These are phyloP conservation scores for Phytophthora aleatoria DNA, from an alignment of 352 stramenopile genomes.

Conservation along the genomic window DNA sequence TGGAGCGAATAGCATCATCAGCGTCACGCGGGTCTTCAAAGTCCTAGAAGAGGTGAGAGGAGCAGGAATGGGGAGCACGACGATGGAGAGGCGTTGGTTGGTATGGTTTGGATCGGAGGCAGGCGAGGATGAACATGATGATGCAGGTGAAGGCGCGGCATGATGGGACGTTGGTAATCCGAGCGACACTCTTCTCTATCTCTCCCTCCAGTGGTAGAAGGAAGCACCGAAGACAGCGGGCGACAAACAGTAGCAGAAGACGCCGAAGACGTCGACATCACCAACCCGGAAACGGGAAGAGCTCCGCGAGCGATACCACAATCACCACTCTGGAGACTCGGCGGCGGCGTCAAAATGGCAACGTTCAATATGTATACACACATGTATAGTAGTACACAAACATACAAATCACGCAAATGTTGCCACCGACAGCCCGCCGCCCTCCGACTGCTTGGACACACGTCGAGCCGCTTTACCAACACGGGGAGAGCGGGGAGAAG, in stretches of 20 bases:
- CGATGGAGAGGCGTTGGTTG: constrained; percentile 57
- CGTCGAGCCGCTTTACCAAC: constrained; percentile 2
- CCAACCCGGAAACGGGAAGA: constrained; percentile 2
- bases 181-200: constrained; percentile 18
- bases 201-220: constrained; percentile 25
- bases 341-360: constrained; percentile 8
- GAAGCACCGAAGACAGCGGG: constrained; percentile 9
- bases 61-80: constrained; percentile 54
- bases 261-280: constrained; percentile 5
- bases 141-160: constrained; percentile 18
- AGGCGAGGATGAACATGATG: constrained; percentile 32
- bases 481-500: background rate
- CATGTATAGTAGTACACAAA: constrained; percentile 15
- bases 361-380: constrained; percentile 9
- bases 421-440: constrained; percentile 20
- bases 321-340: constrained; percentile 11
- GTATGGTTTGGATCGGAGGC: constrained; percentile 30
- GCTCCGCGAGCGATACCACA: constrained; percentile 8
- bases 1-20: constrained; percentile 86
- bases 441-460: constrained; percentile 4
- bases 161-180: constrained; percentile 39
- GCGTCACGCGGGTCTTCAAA: constrained; percentile 90
- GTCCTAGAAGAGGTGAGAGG: constrained; percentile 75
- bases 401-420: constrained; percentile 27
- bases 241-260: constrained; percentile 1